These are phyloP conservation scores for Rhodotorula babjevae DNA, from an alignment of 768 basidiomycete species.

Conservation along the genomic window DNA sequence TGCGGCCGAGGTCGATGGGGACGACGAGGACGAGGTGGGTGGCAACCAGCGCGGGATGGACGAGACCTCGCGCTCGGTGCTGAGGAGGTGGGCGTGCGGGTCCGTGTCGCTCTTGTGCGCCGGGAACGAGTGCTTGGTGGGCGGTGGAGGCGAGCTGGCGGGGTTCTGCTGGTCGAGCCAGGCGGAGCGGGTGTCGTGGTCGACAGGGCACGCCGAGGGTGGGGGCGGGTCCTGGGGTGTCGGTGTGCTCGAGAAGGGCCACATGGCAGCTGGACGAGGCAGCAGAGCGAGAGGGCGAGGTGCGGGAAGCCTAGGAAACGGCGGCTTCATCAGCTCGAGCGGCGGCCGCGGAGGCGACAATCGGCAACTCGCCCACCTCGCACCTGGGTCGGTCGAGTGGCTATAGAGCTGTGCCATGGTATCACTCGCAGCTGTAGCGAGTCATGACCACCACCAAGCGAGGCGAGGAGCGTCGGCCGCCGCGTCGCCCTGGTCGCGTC, in stretches of 20 bases:
- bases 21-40: background rate
- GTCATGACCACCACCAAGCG: too few species aligned
- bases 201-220: constrained; percentile 58
- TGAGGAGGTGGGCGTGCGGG: constrained; percentile 51
- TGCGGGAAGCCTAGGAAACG: background rate
- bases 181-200: constrained; percentile 55
- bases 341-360: background rate
- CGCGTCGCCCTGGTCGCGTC: background rate
- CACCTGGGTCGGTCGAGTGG: too few species aligned
- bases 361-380: too few species aligned
- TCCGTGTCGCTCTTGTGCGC: background rate
- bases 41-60: constrained; percentile 67
- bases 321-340: background rate
- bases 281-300: background rate
- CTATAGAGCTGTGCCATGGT: too few species aligned
- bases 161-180: constrained; percentile 47
- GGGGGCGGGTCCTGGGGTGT: background rate
- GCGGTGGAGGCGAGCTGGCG: background rate
- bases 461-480: too few species aligned
- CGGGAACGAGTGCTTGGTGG: constrained; percentile 30
- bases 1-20: background rate
- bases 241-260: constrained; percentile 22
- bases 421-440: too few species aligned
- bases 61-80: constrained; percentile 71
- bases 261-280: constrained; percentile 2